Conservation (phyloP, 305 asterid genomes). For the Fraxinus sp. region DNA sequence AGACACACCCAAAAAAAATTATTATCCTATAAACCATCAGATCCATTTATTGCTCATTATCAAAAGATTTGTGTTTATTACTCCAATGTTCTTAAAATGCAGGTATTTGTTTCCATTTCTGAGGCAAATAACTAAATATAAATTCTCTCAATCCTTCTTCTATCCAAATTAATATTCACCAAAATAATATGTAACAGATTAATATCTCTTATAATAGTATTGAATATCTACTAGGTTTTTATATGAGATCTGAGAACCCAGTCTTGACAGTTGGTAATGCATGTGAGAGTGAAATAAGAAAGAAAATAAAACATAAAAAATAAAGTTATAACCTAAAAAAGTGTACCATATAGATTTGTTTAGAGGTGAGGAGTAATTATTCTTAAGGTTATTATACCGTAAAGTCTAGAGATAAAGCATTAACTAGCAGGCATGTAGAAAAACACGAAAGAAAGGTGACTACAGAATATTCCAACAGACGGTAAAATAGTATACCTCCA, state of each 20-base stretch:
- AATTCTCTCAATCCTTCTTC: not conserved
- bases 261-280: not conserved
- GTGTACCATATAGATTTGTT: not conserved
- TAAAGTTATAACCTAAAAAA: not conserved
- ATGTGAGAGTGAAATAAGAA: not conserved
- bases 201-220: not conserved
- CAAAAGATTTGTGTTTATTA: not conserved
- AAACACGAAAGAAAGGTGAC: constrained; percentile 6
- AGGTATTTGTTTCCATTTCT: not conserved
- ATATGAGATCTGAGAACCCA: not conserved
- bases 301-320: not conserved
- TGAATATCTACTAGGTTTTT: not conserved
- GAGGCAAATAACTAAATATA: not conserved
- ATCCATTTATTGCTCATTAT: not conserved
- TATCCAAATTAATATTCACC: not conserved
- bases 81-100: not conserved
- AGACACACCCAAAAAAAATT: no score
- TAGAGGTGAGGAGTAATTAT: not conserved
- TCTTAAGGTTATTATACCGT: not conserved
- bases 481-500: constrained; percentile 62
- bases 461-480: not conserved
- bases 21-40: not conserved
- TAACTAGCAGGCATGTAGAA: not conserved
- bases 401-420: constrained; percentile 14
- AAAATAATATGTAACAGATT: not conserved